Evolutionary conservation across 2,329 filamentous ascomycete species (phyloP), one percentile per base, ranked within the genome.

Genomic region (Microdochium bolleyi): DNA sequence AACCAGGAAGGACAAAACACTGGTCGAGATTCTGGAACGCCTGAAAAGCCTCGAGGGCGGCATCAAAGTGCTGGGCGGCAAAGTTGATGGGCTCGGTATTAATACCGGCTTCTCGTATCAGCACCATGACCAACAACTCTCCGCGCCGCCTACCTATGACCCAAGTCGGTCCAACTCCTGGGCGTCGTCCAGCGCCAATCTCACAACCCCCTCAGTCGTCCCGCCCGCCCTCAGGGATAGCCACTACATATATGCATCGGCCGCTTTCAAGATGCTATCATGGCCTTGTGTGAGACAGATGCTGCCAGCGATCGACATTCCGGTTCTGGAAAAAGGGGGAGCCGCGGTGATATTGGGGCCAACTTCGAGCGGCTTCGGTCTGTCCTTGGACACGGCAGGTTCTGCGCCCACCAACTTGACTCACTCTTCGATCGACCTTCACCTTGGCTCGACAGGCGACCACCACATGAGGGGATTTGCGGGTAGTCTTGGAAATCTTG

Each of bases 1-100:
- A 30, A 58, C 30, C 60, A 83, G 80, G 62, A 84, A 84, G 66
- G 81, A 84, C 62, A 83, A 80, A 65, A 84, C 80, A 2, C 69
- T 84, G 58, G 73, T 80, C 44, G 78, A 84, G 60, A 83, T 84
- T 51, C 68, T 84, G 27, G 78, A 83, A 49, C 72, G 75, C 11
- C 68, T 84, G 51, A 78, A 75, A 56, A 71, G 67, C 59, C 82
- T 84, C 46, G 70, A 84, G 27, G 77, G 82, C 50, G 72, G 74
- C 3, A 66, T 84, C 50, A 78, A 74, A 55, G 70, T 66, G 51
- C 67, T 84, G 48, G 79, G 83, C 61, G 70, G 63, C 51, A 83
- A 83, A 63, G 73, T 84, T 57, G 79, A 84, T 57, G 64, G 58
- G 50, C 53, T 75, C 27, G 62, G 59, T 52, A 51, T 65, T 50